Evolutionary conservation across 2,329 filamentous ascomycete species (phyloP).

Genomic region (Coniochaeta hoffmannii): DNA sequence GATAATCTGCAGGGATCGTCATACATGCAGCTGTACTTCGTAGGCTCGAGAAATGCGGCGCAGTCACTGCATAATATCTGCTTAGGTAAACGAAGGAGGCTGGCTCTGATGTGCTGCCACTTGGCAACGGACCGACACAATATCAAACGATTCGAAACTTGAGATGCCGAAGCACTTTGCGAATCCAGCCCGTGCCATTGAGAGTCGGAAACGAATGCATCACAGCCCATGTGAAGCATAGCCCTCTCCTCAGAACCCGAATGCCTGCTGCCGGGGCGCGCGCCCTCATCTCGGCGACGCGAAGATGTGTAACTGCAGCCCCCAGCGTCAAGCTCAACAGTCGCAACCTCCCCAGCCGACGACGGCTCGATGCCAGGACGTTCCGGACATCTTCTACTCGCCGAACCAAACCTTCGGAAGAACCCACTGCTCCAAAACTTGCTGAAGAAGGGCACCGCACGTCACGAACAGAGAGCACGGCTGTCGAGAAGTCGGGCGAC

Average conservation of each 20-base stretch:
- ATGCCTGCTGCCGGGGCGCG: conserved; percentile 18
- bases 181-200: background rate
- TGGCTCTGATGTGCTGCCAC: no score
- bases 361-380: background rate
- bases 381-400: background rate
- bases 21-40: background rate
- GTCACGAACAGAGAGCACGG: background rate
- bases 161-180: no score
- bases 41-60: background rate
- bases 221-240: background rate
- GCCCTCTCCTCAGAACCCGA: background rate
- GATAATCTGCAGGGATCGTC: background rate
- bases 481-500: background rate
- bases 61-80: no score
- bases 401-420: background rate
- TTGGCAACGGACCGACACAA: background rate
- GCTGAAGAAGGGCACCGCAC: background rate
- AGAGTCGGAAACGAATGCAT: background rate
- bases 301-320: conserved; percentile 7
- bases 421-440: background rate
- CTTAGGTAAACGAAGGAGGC: no score
- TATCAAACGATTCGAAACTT: no score
- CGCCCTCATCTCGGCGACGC: conserved; percentile 17
- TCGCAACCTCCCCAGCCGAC: background rate
- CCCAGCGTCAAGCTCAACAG: conserved; percentile 9